Evolutionary conservation across 371 early-diverging fungal genomes (phyloP).

Genomic region (Massospora cicadina): DNA sequence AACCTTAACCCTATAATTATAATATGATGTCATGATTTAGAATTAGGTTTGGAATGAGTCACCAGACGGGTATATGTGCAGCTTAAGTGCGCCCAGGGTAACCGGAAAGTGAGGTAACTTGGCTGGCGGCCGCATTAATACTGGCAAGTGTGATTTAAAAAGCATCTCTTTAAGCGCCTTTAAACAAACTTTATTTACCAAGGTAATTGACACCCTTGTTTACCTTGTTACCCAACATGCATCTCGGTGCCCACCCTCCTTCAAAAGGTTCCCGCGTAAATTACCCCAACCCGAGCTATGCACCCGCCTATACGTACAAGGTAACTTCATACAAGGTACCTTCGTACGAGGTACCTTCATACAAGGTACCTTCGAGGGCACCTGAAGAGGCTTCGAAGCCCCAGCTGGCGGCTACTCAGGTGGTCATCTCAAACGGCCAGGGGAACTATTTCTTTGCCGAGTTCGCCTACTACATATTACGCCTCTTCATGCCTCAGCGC

Average conservation of each 20-base stretch:
- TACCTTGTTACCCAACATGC: too few species aligned
- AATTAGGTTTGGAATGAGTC: too few species aligned
- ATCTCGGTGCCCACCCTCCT: neutral
- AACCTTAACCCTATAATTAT: too few species aligned
- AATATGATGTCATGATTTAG: too few species aligned
- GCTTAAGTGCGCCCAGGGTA: too few species aligned
- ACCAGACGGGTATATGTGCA: too few species aligned
- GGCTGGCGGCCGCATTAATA: too few species aligned
- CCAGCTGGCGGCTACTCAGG: neutral
- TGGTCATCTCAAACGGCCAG: neutral
- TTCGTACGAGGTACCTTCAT: neutral
- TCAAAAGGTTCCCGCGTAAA: neutral
- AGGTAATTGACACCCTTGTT: too few species aligned
- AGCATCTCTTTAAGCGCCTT: too few species aligned
- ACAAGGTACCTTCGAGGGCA: neutral
- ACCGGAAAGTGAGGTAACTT: too few species aligned
- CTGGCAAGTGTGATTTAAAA: too few species aligned
- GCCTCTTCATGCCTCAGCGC: conserved; percentile 1
- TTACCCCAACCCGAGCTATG: neutral
- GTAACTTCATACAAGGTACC: neutral
- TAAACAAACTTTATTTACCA: too few species aligned
- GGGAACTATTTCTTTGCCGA: neutral
- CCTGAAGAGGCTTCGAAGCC: neutral
- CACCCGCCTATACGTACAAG: neutral
- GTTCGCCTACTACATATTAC: conserved; percentile 2